Percentiles rank a stretch among this genome's conserved stretches.
Evolutionary conservation across 139 green algal genomes (phyloP).

Genomic region (Chlamydomonas sp.): DNA sequence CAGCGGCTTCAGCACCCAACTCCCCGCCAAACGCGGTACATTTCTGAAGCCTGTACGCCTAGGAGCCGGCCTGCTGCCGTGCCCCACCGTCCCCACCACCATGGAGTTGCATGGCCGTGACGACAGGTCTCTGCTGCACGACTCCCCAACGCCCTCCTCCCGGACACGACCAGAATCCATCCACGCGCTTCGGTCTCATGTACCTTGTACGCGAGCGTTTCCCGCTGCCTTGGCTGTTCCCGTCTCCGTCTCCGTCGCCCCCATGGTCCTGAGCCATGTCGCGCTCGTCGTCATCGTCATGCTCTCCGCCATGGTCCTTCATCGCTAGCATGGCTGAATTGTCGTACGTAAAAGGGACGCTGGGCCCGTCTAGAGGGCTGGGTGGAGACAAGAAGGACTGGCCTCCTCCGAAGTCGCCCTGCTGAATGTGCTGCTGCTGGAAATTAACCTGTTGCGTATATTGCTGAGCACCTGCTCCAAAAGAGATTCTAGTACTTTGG

Average conservation of each 20-base stretch:
- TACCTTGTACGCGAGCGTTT: conserved; percentile 26
- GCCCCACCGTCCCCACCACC: not conserved
- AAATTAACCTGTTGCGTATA: too few relatives aligned
- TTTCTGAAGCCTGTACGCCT: too few relatives aligned
- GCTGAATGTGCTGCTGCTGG: too few relatives aligned
- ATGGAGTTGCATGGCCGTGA: too few relatives aligned
- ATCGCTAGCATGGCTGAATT: conserved; percentile 8
- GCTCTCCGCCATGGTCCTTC: not conserved
- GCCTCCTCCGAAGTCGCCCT: too few relatives aligned
- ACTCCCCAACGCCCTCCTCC: not conserved
- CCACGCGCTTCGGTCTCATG: too few relatives aligned
- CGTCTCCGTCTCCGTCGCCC: not conserved
- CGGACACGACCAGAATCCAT: not conserved
- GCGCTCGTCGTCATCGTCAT: not conserved
- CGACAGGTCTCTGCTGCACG: not conserved
- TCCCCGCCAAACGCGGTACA: too few relatives aligned
- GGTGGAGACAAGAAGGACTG: too few relatives aligned
- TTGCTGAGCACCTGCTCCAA: too few relatives aligned
- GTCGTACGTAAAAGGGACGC: conserved; percentile 21
- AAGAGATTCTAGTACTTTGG: too few relatives aligned
- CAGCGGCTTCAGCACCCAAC: too few relatives aligned
- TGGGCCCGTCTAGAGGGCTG: not conserved
- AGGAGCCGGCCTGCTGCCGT: not conserved
- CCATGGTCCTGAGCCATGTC: not conserved
- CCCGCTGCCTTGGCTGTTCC: conserved; percentile 23